Evolutionary conservation across 495 filamentous ascomycete species (phyloP).

Genomic region (Penicillium roqueforti): DNA sequence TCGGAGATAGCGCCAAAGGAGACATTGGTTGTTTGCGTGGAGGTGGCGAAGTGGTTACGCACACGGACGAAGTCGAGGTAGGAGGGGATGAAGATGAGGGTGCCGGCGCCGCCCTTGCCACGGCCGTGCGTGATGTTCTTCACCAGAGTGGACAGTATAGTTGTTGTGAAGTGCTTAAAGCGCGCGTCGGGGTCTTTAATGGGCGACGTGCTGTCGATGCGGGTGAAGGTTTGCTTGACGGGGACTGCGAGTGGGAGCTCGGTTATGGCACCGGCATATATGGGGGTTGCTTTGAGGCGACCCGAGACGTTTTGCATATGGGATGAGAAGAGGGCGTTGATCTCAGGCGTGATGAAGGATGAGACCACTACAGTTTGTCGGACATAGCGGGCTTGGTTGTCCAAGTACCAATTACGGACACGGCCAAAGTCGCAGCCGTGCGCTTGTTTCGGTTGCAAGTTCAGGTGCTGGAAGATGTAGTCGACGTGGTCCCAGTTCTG

Average conservation of each 20-base stretch:
- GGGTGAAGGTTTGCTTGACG: slow-evolving; percentile 82
- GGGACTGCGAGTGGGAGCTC: slow-evolving; percentile 61
- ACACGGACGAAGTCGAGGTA: slow-evolving; percentile 93
- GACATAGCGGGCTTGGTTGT: slow-evolving; percentile 72
- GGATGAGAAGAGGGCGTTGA: slow-evolving; percentile 72
- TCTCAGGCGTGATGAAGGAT: slow-evolving; percentile 82
- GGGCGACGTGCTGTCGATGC: slow-evolving; percentile 68
- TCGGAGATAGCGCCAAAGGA: slow-evolving; percentile 86
- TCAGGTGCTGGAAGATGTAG: slow-evolving; percentile 85
- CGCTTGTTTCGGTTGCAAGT: slow-evolving; percentile 80
- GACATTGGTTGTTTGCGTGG: slow-evolving; percentile 58
- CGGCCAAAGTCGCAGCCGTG: slow-evolving; percentile 94
- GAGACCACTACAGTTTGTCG: slow-evolving; percentile 80
- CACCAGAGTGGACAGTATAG: slow-evolving; percentile 68
- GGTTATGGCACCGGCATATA: slow-evolving; percentile 62
- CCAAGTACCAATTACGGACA: slow-evolving; percentile 86
- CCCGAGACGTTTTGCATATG: slow-evolving; percentile 77
- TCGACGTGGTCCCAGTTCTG: slow-evolving; percentile 98
- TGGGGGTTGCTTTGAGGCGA: slow-evolving; percentile 63
- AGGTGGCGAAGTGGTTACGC: slow-evolving; percentile 84
- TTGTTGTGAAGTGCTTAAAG: slow-evolving; percentile 86
- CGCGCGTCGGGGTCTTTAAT: slow-evolving; percentile 76
- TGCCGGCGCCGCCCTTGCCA: slow-evolving; percentile 48
- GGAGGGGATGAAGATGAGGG: slow-evolving; percentile 81
- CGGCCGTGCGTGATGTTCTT: slow-evolving; percentile 48